Evolutionary conservation across 140 eudicot genomes (phyloP).

Genomic region (Ambrosia hybrid): DNA sequence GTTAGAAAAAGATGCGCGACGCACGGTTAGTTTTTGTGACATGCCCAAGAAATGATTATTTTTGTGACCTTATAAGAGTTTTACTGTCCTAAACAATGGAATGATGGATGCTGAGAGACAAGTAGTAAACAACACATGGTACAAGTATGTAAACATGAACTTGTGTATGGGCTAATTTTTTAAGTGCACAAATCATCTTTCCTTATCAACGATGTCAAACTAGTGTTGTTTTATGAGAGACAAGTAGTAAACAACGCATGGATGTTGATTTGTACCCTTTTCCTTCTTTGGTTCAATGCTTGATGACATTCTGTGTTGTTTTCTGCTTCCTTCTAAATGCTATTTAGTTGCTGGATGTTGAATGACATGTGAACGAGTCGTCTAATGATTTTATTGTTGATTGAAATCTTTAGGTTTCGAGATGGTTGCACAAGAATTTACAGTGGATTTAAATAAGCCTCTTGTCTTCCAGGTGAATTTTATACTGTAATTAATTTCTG

Average conservation of each 20-base stretch:
- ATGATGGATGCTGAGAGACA: neutral
- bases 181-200: neutral
- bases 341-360: neutral
- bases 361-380: neutral
- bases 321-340: neutral
- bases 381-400: neutral
- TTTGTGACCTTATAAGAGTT: no score
- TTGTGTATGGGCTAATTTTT: neutral
- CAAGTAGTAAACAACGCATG: no score
- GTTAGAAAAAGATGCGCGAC: no score
- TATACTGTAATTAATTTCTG: neutral
- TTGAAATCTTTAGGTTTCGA: constrained; percentile 29
- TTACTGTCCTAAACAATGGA: no score
- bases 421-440: constrained; percentile 47
- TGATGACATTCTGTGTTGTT: neutral
- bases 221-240: neutral
- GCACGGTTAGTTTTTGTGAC: neutral
- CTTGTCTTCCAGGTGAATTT: constrained; percentile 48
- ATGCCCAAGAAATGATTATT: neutral
- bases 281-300: neutral
- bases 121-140: constrained; percentile 2
- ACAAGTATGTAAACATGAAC: neutral
- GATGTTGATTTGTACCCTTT: neutral
- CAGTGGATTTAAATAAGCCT: constrained; percentile 48
- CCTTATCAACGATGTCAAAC: neutral